These are phyloP conservation scores for Lichtheimia hyalospora DNA, from an alignment of 371 early-diverging fungal species.

Conservation along the genomic window DNA sequence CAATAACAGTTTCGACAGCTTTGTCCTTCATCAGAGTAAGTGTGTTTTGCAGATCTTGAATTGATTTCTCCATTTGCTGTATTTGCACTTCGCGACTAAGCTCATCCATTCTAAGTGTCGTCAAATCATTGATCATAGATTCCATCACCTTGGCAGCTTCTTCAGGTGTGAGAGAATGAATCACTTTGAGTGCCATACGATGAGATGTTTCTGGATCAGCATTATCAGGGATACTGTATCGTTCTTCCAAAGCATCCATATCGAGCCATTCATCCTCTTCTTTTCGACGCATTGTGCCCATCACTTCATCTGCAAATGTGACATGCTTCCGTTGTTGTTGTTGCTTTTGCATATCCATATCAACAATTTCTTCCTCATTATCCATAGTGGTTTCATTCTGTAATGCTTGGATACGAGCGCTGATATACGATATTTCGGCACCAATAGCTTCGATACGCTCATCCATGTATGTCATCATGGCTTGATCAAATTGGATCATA, in stretches of 20 bases:
- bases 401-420: slow-evolving; percentile 66
- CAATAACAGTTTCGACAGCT: slow-evolving; percentile 67
- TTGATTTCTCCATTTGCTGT: slow-evolving; percentile 64
- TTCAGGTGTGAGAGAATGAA: slow-evolving; percentile 61
- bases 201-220: slow-evolving; percentile 60
- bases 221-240: slow-evolving; percentile 49
- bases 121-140: slow-evolving; percentile 76
- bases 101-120: slow-evolving; percentile 64
- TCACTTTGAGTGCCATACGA: slow-evolving; percentile 61
- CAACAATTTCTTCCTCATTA: slow-evolving; percentile 20
- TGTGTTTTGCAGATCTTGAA: slow-evolving; percentile 69
- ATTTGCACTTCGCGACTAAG: slow-evolving; percentile 61
- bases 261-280: slow-evolving; percentile 40
- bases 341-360: slow-evolving; percentile 7
- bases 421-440: slow-evolving; percentile 76
- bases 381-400: slow-evolving; percentile 66
- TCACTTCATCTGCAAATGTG: slow-evolving; percentile 41
- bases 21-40: slow-evolving; percentile 76
- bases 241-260: slow-evolving; percentile 55
- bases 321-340: slow-evolving; percentile 21
- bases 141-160: slow-evolving; percentile 76
- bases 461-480: slow-evolving; percentile 71
- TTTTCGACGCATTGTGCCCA: slow-evolving; percentile 39
- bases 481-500: slow-evolving; percentile 40
- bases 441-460: slow-evolving; percentile 82